Base-by-base conservation (phyloP, 1,284 basidiomycete species). In the Coriolopsis trogii region DNA sequence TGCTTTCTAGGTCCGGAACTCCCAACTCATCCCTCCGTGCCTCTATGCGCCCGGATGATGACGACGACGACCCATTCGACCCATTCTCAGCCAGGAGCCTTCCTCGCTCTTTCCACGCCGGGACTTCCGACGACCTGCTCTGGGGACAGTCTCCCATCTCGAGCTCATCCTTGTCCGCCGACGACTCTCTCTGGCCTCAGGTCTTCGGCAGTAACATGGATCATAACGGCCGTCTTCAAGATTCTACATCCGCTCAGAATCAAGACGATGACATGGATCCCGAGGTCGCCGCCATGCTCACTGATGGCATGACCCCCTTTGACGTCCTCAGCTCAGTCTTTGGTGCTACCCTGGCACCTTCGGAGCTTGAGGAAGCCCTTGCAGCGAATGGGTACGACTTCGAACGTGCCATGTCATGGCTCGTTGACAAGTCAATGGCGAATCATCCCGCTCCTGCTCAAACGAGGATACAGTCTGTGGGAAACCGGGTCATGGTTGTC, bases 241-340 rank as follows among this genome's bases (percentile, higher is more conserved):
- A 56, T 25, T 29, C 59, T 1, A 51, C 45, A 8, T 36, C 45
- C 18, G 43, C 46, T 6, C 61, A 55, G 25, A 51, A 61, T 53
- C 47, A 58, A 31, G 54, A 50, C 26, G 49, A 64, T 43, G 81
- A 82, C 45, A 69, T 73, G 50, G 83, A 85, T 49, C 67, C 73
- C 6, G 85, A 86, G 21, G 73, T 78, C 3, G 74, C 76, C 12
- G 76, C 77, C n/a, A 71, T 80, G 66, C 77, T 91, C 42, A 89
- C 87, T 0, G 87, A 91, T 61, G 92, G 93, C 29, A 96, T 98
- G 91, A 96, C 95, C 1, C 96, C 96, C 0, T 91, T 99, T 61
- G 96, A 98, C 64, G 93, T 98, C 33, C 84, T 99, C 18, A 88
- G 85, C 63, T 95, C 92, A 29, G 92, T 99, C 30, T 98, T 98